These are phyloP conservation scores for Cadophora sp. DNA, from an alignment of 2,329 filamentous ascomycete genomes.

Conservation along the genomic window DNA sequence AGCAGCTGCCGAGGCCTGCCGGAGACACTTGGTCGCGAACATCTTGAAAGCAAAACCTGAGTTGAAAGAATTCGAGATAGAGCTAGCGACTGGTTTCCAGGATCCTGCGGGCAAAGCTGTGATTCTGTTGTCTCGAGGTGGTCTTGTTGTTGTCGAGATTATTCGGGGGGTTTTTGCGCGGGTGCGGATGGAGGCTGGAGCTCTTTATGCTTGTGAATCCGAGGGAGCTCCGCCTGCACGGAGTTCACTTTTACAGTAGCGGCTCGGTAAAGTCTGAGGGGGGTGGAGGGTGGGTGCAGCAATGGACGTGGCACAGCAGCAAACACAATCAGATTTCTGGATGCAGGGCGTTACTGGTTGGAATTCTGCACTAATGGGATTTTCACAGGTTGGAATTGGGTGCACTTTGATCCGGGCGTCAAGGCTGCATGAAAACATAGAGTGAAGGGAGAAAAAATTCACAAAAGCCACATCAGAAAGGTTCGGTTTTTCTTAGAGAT, in stretches of 20 bases:
- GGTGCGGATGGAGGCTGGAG: not conserved
- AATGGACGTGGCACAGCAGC: slow-evolving; percentile 15
- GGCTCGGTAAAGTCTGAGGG: not conserved
- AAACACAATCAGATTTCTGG: not conserved
- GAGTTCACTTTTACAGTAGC: slow-evolving; percentile 5
- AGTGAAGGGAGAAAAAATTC: not conserved
- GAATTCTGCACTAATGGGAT: not conserved
- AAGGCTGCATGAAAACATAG: not conserved
- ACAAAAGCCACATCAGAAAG: not conserved
- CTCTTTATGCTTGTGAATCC: slow-evolving; percentile 12
- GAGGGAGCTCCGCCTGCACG: not conserved
- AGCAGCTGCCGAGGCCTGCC: slow-evolving; percentile 44
- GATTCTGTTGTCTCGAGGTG: slow-evolving; percentile 1
- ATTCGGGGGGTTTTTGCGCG: slow-evolving; percentile 15
- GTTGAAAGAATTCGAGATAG: not conserved
- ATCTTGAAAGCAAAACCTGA: slow-evolving; percentile 37
- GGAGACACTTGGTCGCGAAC: slow-evolving; percentile 49
- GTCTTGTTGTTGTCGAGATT: slow-evolving; percentile 1
- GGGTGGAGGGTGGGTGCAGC: not conserved
- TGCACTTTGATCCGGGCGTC: slow-evolving; percentile 11
- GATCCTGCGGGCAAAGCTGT: slow-evolving; percentile 19
- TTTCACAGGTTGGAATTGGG: not conserved
- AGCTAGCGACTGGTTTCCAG: slow-evolving; percentile 6
- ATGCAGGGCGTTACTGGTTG: slow-evolving; percentile 2
- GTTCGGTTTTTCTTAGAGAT: too few relatives aligned